phyloP scores from a whole-genome alignment of 495 filamentous ascomycete species.

The Penicillium daleae region DNA sequence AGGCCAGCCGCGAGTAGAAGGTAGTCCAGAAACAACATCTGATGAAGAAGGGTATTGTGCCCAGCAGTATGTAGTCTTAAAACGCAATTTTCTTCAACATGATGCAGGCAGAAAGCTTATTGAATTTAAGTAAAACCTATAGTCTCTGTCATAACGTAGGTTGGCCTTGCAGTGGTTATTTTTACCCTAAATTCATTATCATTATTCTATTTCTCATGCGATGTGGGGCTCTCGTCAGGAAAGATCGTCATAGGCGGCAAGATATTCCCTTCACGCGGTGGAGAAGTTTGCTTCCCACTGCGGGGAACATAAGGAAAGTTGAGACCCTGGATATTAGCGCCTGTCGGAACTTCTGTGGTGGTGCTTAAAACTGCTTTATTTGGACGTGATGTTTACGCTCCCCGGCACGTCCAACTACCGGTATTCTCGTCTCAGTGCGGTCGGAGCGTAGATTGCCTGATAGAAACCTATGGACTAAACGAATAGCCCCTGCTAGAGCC shows the following conservation, averaged over 20 bases:
- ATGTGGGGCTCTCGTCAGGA: background rate
- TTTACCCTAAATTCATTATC: background rate
- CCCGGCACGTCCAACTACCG: background rate
- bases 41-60: background rate
- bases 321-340: background rate
- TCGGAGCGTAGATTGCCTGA: background rate
- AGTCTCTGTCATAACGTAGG: background rate
- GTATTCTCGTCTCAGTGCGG: background rate
- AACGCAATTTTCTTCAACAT: background rate
- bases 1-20: background rate
- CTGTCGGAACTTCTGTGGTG: background rate
- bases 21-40: background rate
- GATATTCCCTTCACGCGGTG: background rate
- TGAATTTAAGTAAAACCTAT: background rate
- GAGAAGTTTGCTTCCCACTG: background rate
- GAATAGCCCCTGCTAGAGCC: background rate
- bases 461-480: no score
- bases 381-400: background rate
- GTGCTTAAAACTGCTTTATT: background rate
- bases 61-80: background rate
- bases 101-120: background rate
- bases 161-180: background rate
- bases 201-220: background rate
- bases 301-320: background rate
- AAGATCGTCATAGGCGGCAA: slow-evolving; percentile 1